Evolutionary conservation across 306 rosid genomes (phyloP).

Genomic region (Castanea mollissima): DNA sequence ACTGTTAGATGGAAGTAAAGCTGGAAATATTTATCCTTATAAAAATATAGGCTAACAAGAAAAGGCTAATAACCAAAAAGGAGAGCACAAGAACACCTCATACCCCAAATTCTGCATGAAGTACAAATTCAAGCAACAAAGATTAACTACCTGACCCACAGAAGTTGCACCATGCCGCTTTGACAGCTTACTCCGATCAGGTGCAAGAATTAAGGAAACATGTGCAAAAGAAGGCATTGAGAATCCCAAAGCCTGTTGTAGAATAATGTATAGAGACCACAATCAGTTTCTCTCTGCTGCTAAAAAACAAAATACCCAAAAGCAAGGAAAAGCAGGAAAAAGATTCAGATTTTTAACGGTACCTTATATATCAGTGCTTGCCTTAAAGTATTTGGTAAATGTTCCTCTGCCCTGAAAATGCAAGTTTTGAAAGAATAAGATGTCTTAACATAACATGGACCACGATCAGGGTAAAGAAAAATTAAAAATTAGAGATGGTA

Average conservation of each 20-base stretch:
- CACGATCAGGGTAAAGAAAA: background rate
- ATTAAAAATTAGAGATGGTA: background rate
- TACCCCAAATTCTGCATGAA: background rate
- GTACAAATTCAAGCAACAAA: constrained; percentile 1
- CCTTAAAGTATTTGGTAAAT: constrained; percentile 81
- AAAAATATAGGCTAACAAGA: constrained; percentile 1
- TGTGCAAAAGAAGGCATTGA: constrained; percentile 82
- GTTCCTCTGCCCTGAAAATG: constrained; percentile 81
- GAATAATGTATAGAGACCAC: constrained; percentile 15
- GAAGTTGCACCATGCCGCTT: constrained; percentile 99
- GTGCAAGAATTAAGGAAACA: constrained; percentile 93
- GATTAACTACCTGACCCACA: constrained; percentile 72
- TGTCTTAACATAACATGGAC: background rate
- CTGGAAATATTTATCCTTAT: constrained; percentile 10
- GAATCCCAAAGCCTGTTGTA: constrained; percentile 73
- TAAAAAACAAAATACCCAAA: background rate
- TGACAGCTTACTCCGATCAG: constrained; percentile 94
- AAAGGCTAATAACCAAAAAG: background rate
- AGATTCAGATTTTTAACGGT: constrained; percentile 9
- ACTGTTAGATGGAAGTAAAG: constrained; percentile 45
- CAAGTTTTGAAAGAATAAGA: constrained; percentile 13
- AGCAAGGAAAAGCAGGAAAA: constrained; percentile 4
- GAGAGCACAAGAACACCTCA: background rate
- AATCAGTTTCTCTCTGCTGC: constrained; percentile 16
- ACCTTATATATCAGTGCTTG: constrained; percentile 91